Evolutionary conservation across 768 basidiomycete genomes (phyloP).

Genomic region (Porpolomopsis calyptriformis): DNA sequence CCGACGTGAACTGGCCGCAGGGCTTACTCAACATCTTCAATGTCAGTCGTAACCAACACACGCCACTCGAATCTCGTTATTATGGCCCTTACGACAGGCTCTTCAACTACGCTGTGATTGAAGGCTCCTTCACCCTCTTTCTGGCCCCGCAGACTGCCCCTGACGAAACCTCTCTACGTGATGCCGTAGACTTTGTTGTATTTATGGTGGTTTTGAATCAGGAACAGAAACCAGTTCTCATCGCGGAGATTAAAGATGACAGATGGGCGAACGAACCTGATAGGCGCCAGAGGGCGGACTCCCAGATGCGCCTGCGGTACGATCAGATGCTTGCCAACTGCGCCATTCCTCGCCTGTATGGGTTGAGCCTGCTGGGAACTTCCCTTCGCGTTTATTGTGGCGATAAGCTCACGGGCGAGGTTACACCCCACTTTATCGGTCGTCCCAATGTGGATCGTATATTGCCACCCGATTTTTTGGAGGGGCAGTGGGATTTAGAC

Average conservation of each 20-base stretch:
- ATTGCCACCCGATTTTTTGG: slow-evolving; percentile 17
- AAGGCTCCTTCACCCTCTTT: slow-evolving; percentile 20
- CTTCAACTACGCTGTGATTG: slow-evolving; percentile 25
- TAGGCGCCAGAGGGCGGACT: slow-evolving; percentile 9
- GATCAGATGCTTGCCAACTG: slow-evolving; percentile 10
- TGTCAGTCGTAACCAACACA: slow-evolving; percentile 14
- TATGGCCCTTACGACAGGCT: slow-evolving; percentile 31
- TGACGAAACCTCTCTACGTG: slow-evolving; percentile 11
- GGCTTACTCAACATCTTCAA: slow-evolving; percentile 24
- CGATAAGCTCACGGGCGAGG: slow-evolving; percentile 15
- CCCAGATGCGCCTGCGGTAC: slow-evolving; percentile 9
- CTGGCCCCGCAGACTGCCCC: slow-evolving; percentile 23
- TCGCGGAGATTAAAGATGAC: slow-evolving; percentile 11
- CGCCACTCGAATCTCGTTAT: slow-evolving; percentile 22
- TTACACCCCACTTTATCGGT: slow-evolving; percentile 16
- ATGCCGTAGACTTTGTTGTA: slow-evolving; percentile 19
- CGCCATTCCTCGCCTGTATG: slow-evolving; percentile 15
- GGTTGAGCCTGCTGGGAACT: slow-evolving; percentile 10
- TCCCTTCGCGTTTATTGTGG: slow-evolving; percentile 29
- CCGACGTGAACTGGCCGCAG: slow-evolving; percentile 20
- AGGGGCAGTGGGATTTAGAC: slow-evolving; percentile 23
- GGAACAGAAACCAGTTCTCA: slow-evolving; percentile 9
- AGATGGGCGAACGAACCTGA: slow-evolving; percentile 9
- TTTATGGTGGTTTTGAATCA: slow-evolving; percentile 23
- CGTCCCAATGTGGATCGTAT: slow-evolving; percentile 13